Percentiles rank a stretch among this genome's conserved stretches.
These are phyloP conservation scores for Beta macrorhiza DNA, from an alignment of 179 eudicot genomes.

Conservation along the genomic window DNA sequence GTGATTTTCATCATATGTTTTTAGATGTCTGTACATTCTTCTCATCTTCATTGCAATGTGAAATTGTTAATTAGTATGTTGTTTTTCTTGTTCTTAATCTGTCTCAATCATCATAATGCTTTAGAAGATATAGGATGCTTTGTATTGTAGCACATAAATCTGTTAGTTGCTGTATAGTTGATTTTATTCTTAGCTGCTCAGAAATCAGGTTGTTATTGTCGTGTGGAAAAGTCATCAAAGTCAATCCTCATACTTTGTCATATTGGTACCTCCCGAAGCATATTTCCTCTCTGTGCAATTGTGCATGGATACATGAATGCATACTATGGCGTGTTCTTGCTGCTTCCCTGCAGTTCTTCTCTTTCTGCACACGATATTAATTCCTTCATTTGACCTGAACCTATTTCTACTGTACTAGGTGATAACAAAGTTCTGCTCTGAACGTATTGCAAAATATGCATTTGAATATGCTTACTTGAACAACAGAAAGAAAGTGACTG, in stretches of 20 bases:
- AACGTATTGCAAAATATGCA: constrained; percentile 86
- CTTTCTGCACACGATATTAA: neutral
- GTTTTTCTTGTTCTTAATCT: neutral
- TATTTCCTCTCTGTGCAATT: too few relatives aligned
- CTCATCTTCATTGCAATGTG: neutral
- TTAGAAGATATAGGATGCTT: neutral
- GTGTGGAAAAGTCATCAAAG: too few relatives aligned
- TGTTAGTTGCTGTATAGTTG: too few relatives aligned
- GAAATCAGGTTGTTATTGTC: too few relatives aligned
- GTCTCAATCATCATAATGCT: neutral
- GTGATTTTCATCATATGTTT: neutral
- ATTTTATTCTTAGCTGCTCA: too few relatives aligned
- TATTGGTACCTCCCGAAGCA: too few relatives aligned
- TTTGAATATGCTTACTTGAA: constrained; percentile 89
- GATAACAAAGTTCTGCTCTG: constrained; percentile 92
- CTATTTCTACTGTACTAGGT: constrained; percentile 42
- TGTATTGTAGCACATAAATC: neutral
- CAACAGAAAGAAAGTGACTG: constrained; percentile 86
- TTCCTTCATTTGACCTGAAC: too few relatives aligned
- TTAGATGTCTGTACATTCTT: neutral
- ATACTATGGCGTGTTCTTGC: too few relatives aligned
- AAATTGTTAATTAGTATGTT: neutral
- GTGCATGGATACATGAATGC: too few relatives aligned
- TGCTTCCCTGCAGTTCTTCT: too few relatives aligned
- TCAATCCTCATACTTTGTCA: too few relatives aligned